These are phyloP conservation scores for Gyrodon lividus DNA, from an alignment of 768 basidiomycete species.

Conservation along the genomic window DNA sequence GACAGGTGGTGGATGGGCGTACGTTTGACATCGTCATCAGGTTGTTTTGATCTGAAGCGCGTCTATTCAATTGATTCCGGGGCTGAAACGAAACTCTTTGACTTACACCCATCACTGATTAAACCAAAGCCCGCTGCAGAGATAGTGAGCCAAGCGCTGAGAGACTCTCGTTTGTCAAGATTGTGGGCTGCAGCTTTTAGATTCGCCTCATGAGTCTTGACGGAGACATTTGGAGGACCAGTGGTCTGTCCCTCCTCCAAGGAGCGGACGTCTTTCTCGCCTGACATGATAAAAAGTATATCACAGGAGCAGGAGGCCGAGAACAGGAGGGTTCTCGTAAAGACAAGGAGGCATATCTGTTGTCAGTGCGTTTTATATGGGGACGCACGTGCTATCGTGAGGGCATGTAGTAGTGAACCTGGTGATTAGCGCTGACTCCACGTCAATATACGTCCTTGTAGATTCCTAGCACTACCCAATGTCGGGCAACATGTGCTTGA, in stretches of 20 bases:
- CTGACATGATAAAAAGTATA: constrained; percentile 17
- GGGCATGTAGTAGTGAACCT: neutral
- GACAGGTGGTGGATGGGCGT: constrained; percentile 9
- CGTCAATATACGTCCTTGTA: neutral
- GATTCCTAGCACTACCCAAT: neutral
- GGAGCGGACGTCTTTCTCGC: constrained; percentile 14
- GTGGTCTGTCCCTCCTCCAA: constrained; percentile 8
- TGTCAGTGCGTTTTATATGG: constrained; percentile 23
- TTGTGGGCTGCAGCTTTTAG: constrained; percentile 23
- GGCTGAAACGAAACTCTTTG: neutral
- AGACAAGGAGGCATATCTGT: neutral
- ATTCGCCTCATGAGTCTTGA: constrained; percentile 22
- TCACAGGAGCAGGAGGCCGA: neutral
- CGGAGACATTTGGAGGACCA: constrained; percentile 17
- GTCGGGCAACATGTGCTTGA: neutral
- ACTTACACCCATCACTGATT: constrained; percentile 60
- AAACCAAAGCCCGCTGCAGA: constrained; percentile 62
- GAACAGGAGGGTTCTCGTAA: neutral
- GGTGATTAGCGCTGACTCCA: constrained; percentile 3
- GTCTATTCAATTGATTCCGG: constrained; percentile 5
- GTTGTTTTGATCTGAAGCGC: constrained; percentile 59
- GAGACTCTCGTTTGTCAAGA: constrained; percentile 38
- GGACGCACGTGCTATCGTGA: constrained; percentile 23
- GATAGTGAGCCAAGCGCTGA: constrained; percentile 65
- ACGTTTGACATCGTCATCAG: constrained; percentile 71